A percentile compares a stretch with the other conserved stretches of the same genome.
Evolutionary conservation across 2,329 filamentous ascomycete species (phyloP).

Genomic region (Annulohypoxylon truncatum): DNA sequence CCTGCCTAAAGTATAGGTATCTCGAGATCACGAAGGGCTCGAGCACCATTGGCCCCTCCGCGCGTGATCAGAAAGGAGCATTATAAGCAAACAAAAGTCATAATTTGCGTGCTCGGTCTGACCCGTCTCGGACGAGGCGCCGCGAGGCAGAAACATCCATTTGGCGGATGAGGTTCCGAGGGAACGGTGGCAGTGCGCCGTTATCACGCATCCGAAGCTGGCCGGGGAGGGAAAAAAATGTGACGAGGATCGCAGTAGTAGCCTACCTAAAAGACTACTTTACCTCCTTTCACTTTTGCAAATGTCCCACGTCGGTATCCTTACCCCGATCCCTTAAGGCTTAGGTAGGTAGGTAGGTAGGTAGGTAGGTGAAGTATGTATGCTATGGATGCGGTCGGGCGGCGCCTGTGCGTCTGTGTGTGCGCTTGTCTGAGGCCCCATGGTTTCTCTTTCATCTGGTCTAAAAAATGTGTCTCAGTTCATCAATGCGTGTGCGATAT

Average conservation of each 20-base stretch:
- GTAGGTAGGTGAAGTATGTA: background rate
- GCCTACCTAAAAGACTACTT: slow-evolving; percentile 15
- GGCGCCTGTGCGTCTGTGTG: slow-evolving; percentile 1
- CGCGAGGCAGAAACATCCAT: slow-evolving; percentile 16
- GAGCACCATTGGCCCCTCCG: slow-evolving; percentile 1
- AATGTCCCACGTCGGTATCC: slow-evolving; percentile 21
- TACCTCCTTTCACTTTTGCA: background rate
- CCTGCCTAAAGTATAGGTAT: background rate
- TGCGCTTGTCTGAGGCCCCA: slow-evolving; percentile 15
- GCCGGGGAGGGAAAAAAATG: slow-evolving; percentile 13
- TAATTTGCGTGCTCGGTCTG: slow-evolving; percentile 6
- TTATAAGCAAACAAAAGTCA: background rate
- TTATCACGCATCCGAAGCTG: slow-evolving; percentile 30
- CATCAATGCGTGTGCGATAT: slow-evolving; percentile 8
- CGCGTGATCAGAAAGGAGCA: slow-evolving; percentile 8
- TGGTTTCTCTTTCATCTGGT: background rate
- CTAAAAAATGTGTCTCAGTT: slow-evolving; percentile 10
- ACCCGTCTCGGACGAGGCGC: slow-evolving; percentile 7
- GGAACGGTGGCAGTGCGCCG: slow-evolving; percentile 39
- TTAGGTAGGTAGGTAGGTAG: background rate
- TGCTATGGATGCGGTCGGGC: background rate
- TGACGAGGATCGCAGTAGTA: slow-evolving; percentile 39
- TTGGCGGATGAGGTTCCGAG: slow-evolving; percentile 16
- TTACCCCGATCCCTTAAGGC: background rate
- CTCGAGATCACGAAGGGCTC: slow-evolving; percentile 19